Evolutionary conservation across 805 yeast species (phyloP), one percentile per base, ranked within the genome.

Genomic region (Saccharomycopsis fermentans): DNA sequence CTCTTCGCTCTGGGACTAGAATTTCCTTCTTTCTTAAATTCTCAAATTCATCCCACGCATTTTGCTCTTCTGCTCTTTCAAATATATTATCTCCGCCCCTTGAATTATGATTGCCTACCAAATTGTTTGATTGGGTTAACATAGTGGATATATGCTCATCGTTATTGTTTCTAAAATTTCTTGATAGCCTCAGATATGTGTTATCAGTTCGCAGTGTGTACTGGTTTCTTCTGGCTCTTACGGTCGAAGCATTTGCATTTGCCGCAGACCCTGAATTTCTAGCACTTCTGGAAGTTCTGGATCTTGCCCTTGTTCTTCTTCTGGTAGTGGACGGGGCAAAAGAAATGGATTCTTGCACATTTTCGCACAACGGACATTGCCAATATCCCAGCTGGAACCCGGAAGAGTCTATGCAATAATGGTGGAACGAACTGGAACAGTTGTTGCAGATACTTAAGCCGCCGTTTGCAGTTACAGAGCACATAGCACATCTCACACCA

Each of bases 291-390:
- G 35, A 3, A 34, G 19, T n/a, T 50, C 24, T 57, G 11, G 47
- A 19, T 19, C 32, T 48, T 35, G 56, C n/a, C 39, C 32, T 14
- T 14, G 24, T n/a, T 17, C 51, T 40, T 39, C 36, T 50, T 16
- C 55, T 39, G 11, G 16, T 48, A 36, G 35, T 35, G 5, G 36
- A 27, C 19, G 34, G 17, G 34, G 27, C 29, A 17, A n/a, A 43
- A 21, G 29, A 24, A 26, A 43, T 43, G 8, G 50, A 43, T 48
- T 54, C 75, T 65, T 77, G 81, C 35, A 68, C 70, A 57, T 67
- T 66, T 58, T 76, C 81, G 63, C 83, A 79, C 60, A 77, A 71
- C n/a, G 82, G 82, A 64, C 83, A 79, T 59, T 67, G 68, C 82
- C 82, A 78, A 16, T 61, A 34, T 11, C 61, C 63, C 14, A 29